Percentiles rank a stretch among this genome's conserved stretches.
Evolutionary conservation across 257 asterid genomes (phyloP).

Genomic region (Thymus mandschuricus): DNA sequence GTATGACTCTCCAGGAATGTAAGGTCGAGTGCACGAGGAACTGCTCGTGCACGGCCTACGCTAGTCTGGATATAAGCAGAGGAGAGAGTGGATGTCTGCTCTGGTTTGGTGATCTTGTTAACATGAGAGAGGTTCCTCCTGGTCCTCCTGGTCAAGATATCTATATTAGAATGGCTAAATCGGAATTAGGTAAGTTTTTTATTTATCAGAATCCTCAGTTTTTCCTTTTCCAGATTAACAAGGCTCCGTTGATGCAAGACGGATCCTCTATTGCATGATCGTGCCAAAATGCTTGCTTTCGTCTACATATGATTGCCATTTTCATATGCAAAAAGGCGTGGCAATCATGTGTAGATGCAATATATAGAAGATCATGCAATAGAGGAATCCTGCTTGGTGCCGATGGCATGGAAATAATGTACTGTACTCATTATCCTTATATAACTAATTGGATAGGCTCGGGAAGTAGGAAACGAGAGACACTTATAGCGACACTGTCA

Average conservation of each 20-base stretch:
- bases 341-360: no score
- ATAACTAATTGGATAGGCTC: no score
- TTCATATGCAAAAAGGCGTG: no score
- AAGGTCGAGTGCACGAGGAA: background rate
- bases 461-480: no score
- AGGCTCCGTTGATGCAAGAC: no score
- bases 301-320: no score
- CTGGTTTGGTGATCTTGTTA: conserved; percentile 10
- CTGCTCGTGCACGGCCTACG: conserved; percentile 23
- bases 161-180: conserved; percentile 9
- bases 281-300: no score
- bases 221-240: no score
- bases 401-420: no score
- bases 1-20: background rate
- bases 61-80: background rate
- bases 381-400: background rate
- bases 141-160: background rate
- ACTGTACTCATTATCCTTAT: background rate
- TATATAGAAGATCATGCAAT: background rate
- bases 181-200: background rate
- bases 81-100: background rate
- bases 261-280: no score
- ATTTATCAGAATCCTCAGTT: background rate
- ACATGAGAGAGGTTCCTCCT: background rate
- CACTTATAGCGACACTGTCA: no score